Base-by-base conservation (phyloP, 2,329 filamentous ascomycete genomes). In the Talaromyces atroroseus region DNA sequence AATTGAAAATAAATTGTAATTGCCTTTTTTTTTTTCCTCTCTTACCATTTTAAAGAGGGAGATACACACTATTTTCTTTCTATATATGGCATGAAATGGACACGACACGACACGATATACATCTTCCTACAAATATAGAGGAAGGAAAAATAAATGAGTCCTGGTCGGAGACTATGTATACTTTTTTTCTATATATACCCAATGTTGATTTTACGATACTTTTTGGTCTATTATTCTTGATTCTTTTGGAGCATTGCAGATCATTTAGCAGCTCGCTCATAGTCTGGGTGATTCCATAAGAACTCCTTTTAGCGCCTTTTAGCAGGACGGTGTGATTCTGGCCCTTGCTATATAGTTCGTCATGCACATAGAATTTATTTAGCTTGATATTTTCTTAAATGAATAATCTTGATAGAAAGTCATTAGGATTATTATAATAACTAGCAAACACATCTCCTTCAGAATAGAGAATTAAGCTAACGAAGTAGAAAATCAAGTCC, bases 1-100 rank as follows among this genome's bases (percentile, higher is more conserved):
- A 42, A 77, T 95, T 57, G 69, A 80, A 49, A 63, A 70, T 24
- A 60, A 66, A 52, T 57, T 36, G 47, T 56, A 48, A 29, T 20
- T 44, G 2, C 5, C 2, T 18, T 6, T 5, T 32, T 3, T 36
- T 36, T 36, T 12, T 36, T 5, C 8, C 32, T 36, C 12, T 36
- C 32, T 3, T 11, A 29, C 24, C 5, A 4, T 36, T 36, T 5
- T 12, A 16, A 16, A 36, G 14, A 16, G 14, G 32, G 14, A 36
- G 8, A 36, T 36, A 12, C 2, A 36, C 32, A 45, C n/a, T 45
- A 21, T 45, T 6, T 21, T 12, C 21, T 14, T 12, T 26, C 14
- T 48, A 32, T 20, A 3, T 42, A 51, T 52, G n/a, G 2, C 40
- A 42, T 42, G n/a, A 21, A 11, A 42, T 42, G n/a, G 18, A 21